These are phyloP conservation scores for Rostrohypoxylon terebratum DNA, from an alignment of 495 filamentous ascomycete species.

Conservation along the genomic window DNA sequence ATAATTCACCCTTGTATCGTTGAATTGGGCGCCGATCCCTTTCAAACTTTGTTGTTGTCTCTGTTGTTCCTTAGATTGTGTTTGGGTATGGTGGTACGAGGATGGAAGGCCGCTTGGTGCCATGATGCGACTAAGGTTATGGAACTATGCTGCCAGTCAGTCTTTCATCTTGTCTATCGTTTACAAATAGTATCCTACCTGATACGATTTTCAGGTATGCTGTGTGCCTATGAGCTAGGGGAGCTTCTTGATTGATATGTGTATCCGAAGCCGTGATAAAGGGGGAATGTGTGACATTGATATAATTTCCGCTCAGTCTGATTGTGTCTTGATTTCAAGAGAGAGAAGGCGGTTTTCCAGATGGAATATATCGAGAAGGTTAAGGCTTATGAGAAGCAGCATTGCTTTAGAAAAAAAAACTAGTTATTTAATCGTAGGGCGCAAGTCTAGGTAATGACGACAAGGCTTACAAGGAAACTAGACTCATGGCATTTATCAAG, in stretches of 20 bases:
- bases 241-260: not conserved
- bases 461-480: not conserved
- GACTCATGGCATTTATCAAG: not conserved
- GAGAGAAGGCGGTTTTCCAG: too few relatives aligned
- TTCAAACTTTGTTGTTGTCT: conserved; percentile 5
- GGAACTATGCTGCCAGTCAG: conserved; percentile 2
- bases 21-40: conserved; percentile 30
- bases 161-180: not conserved
- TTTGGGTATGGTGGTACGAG: not conserved
- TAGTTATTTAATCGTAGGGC: not conserved
- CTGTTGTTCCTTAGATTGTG: not conserved
- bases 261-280: not conserved
- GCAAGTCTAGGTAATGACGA: not conserved
- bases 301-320: not conserved
- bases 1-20: not conserved
- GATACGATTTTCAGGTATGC: not conserved
- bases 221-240: not conserved
- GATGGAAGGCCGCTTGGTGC: not conserved
- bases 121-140: conserved; percentile 4
- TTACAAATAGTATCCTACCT: conserved; percentile 2
- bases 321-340: not conserved
- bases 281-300: not conserved
- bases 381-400: not conserved
- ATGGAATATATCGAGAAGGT: not conserved
- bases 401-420: not conserved